These are phyloP conservation scores for Vanilla planifolia DNA, from an alignment of 106 monocot species.

Conservation along the genomic window DNA sequence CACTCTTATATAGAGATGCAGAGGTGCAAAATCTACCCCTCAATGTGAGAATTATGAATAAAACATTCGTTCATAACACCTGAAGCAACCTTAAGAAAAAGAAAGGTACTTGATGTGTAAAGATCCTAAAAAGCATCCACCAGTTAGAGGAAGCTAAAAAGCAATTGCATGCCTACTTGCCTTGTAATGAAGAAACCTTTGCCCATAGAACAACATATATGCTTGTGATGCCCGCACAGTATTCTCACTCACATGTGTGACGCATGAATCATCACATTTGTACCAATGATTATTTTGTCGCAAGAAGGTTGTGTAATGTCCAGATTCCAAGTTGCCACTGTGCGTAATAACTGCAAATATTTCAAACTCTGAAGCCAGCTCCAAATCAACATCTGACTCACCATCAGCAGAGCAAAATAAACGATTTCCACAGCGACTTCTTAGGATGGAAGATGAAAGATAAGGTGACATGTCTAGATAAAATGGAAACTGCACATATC, in stretches of 20 bases:
- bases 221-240: conserved; percentile 78
- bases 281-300: conserved; percentile 81
- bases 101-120: not conserved
- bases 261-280: conserved; percentile 94
- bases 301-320: conserved; percentile 84
- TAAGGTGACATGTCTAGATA: conserved; percentile 74
- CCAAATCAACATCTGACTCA: conserved; percentile 35
- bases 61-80: conserved; percentile 7
- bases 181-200: conserved; percentile 70
- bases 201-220: conserved; percentile 95
- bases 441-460: conserved; percentile 74
- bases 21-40: not conserved
- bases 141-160: conserved; percentile 10
- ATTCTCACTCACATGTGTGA: conserved; percentile 65
- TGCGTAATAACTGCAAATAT: conserved; percentile 91
- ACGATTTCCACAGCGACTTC: conserved; percentile 74
- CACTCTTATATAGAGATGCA: conserved; percentile 12
- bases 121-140: not conserved
- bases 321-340: conserved; percentile 79
- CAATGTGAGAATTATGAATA: not conserved
- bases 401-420: conserved; percentile 41
- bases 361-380: conserved; percentile 68
- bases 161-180: conserved; percentile 39
- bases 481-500: conserved; percentile 85
- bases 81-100: conserved; percentile 9